A percentile compares a stretch with the other conserved stretches of the same genome.
phyloP scores from a whole-genome alignment of 73 alveolate genomes.

The Uronychia setigera region DNA sequence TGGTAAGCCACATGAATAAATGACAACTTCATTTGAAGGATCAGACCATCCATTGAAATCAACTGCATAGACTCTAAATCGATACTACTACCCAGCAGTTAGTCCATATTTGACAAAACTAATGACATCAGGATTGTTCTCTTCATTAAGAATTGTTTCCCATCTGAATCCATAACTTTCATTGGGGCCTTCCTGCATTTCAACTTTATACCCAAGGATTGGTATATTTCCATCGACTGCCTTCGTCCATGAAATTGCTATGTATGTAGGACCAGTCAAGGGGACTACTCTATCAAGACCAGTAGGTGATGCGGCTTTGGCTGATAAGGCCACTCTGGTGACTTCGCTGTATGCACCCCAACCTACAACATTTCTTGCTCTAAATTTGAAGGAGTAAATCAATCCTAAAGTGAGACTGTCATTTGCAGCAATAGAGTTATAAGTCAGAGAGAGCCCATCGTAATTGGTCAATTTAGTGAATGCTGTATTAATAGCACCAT shows the following conservation, averaged over 20 bases:
- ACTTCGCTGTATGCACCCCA: conserved; percentile 25
- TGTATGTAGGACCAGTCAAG: conserved; percentile 43
- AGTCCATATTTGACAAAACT: conserved; percentile 20
- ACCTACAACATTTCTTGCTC: conserved; percentile 46
- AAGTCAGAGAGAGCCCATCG: background rate
- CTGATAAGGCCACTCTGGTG: conserved; percentile 45
- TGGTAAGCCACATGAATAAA: conserved; percentile 66
- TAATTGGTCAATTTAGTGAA: conserved; percentile 16
- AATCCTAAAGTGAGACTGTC: conserved; percentile 36
- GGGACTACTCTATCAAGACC: conserved; percentile 15
- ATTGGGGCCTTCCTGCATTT: conserved; percentile 34
- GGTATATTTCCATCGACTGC: conserved; percentile 47
- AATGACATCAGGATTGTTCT: conserved; percentile 25
- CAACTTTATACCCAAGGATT: conserved; percentile 46
- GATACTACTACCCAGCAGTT: conserved; percentile 28
- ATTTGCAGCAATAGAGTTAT: background rate
- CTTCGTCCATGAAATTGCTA: conserved; percentile 44
- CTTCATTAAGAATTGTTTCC: conserved; percentile 31
- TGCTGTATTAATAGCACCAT: conserved; percentile 22
- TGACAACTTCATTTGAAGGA: conserved; percentile 13
- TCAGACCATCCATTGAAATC: conserved; percentile 59
- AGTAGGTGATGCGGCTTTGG: conserved; percentile 27
- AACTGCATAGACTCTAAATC: conserved; percentile 38
- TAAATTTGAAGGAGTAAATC: conserved; percentile 45
- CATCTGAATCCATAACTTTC: background rate